Conservation (phyloP, 768 basidiomycete species). For the Amanita pallidorosea region DNA sequence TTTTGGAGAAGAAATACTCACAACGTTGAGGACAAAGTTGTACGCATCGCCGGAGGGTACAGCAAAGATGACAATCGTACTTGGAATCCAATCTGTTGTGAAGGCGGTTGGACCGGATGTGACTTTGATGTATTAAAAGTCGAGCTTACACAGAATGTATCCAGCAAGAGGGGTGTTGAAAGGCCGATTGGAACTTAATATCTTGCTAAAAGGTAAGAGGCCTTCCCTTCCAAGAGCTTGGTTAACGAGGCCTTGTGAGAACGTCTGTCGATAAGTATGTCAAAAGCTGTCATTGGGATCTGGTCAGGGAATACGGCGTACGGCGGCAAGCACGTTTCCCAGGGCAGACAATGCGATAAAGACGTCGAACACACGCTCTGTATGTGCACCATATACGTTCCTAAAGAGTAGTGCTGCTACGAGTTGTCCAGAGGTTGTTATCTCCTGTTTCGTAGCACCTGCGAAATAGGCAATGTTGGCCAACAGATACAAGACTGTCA, state of each 20-base stretch:
- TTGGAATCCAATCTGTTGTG: conserved; percentile 56
- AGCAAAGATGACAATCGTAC: conserved; percentile 39
- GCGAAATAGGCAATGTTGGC: conserved; percentile 61
- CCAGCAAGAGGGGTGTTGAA: conserved; percentile 52
- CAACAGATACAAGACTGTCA: conserved; percentile 45
- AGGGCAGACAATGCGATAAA: conserved; percentile 45
- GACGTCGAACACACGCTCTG: conserved; percentile 25
- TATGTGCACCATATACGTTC: conserved; percentile 46
- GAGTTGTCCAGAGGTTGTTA: conserved; percentile 32
- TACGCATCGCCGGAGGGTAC: background rate
- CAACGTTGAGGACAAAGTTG: background rate
- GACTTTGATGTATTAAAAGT: background rate
- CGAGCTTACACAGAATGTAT: conserved; percentile 34
- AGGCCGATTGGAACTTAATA: conserved; percentile 53
- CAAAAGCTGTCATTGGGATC: background rate
- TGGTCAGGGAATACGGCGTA: background rate
- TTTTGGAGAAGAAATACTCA: background rate
- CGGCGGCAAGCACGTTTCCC: conserved; percentile 40
- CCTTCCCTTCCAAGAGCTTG: conserved; percentile 58
- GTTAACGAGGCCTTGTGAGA: conserved; percentile 32
- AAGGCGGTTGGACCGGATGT: conserved; percentile 24
- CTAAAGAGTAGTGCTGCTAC: conserved; percentile 59
- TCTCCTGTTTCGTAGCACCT: conserved; percentile 57
- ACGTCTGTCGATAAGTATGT: background rate
- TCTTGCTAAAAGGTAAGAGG: conserved; percentile 45